These are phyloP conservation scores for Sporothrix brunneoviolacea DNA, from an alignment of 2,329 filamentous ascomycete genomes.

Conservation along the genomic window DNA sequence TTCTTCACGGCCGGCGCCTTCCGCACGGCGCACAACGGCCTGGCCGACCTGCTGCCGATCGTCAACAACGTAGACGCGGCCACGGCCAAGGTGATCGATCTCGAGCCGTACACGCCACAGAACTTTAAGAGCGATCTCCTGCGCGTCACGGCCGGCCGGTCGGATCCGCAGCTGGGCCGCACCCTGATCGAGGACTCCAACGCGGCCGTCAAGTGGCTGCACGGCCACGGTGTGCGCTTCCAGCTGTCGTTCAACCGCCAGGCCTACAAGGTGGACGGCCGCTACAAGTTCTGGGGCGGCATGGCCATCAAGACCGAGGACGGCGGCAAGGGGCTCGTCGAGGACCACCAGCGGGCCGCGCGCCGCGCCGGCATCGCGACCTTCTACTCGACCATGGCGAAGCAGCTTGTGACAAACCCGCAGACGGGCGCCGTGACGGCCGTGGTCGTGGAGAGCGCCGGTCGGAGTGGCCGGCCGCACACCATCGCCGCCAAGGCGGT, in stretches of 20 bases:
- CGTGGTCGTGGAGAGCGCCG: slow-evolving; percentile 24
- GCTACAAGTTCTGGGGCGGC: slow-evolving; percentile 61
- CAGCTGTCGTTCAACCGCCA: slow-evolving; percentile 59
- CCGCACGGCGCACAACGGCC: slow-evolving; percentile 49
- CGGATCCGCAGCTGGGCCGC: slow-evolving; percentile 41
- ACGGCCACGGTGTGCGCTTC: slow-evolving; percentile 47
- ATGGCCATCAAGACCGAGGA: slow-evolving; percentile 52
- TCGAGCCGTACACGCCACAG: slow-evolving; percentile 47
- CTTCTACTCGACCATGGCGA: slow-evolving; percentile 40
- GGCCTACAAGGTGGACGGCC: slow-evolving; percentile 55
- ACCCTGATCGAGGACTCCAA: slow-evolving; percentile 47
- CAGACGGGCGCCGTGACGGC: slow-evolving; percentile 27
- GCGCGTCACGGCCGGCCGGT: slow-evolving; percentile 48
- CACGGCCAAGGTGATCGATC: slow-evolving; percentile 45
- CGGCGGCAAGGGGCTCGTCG: slow-evolving; percentile 53
- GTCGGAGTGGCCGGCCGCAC: slow-evolving; percentile 16
- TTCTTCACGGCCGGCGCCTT: slow-evolving; percentile 62
- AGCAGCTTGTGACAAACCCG: slow-evolving; percentile 30
- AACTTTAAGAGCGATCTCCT: slow-evolving; percentile 52
- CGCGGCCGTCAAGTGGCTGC: slow-evolving; percentile 48
- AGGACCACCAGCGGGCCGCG: slow-evolving; percentile 40
- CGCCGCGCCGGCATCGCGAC: slow-evolving; percentile 35
- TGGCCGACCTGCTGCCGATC: slow-evolving; percentile 51
- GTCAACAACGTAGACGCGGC: slow-evolving; percentile 51
- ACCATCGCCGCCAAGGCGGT: slow-evolving; percentile 34